A percentile compares a stretch with the other conserved stretches of the same genome.
These are phyloP conservation scores for Thielaviopsis musarum DNA, from an alignment of 2,329 filamentous ascomycete genomes.

Conservation along the genomic window DNA sequence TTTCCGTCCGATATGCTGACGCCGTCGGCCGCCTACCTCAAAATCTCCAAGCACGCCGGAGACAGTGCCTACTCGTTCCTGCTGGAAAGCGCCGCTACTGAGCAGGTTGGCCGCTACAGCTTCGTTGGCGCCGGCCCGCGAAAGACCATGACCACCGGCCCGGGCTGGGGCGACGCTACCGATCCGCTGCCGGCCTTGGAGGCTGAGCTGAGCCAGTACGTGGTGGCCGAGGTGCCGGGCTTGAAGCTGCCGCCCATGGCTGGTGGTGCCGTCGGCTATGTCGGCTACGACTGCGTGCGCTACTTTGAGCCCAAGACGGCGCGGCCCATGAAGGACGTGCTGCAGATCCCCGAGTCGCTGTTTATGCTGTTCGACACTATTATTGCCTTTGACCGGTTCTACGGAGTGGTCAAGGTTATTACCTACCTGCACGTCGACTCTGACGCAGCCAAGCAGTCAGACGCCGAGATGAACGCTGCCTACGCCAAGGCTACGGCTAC, in stretches of 20 bases:
- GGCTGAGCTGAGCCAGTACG: slow-evolving; percentile 58
- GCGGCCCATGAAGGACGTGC: slow-evolving; percentile 70
- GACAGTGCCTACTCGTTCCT: slow-evolving; percentile 71
- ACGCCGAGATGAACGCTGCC: slow-evolving; percentile 36
- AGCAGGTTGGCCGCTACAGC: slow-evolving; percentile 86
- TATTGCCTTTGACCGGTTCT: slow-evolving; percentile 88
- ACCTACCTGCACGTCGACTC: slow-evolving; percentile 64
- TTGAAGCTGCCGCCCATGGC: slow-evolving; percentile 72
- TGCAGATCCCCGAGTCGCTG: slow-evolving; percentile 78
- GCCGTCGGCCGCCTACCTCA: slow-evolving; percentile 87
- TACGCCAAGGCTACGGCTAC: slow-evolving; percentile 51
- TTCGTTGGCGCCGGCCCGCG: slow-evolving; percentile 70
- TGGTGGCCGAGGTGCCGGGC: slow-evolving; percentile 69
- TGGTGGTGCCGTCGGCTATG: slow-evolving; percentile 88
- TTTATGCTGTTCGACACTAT: slow-evolving; percentile 97
- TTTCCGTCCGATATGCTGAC: slow-evolving; percentile 88
- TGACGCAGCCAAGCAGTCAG: slow-evolving; percentile 27
- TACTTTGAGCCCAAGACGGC: slow-evolving; percentile 98
- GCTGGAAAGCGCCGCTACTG: slow-evolving; percentile 87
- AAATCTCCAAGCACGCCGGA: slow-evolving; percentile 55
- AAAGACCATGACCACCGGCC: slow-evolving; percentile 76
- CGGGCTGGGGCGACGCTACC: slow-evolving; percentile 65
- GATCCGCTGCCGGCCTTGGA: slow-evolving; percentile 78
- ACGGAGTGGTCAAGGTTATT: slow-evolving; percentile 79
- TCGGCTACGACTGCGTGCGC: slow-evolving; percentile 91